Conservation (phyloP, 202 grass and related monocot genomes). For the Brachypodium distachyon region DNA sequence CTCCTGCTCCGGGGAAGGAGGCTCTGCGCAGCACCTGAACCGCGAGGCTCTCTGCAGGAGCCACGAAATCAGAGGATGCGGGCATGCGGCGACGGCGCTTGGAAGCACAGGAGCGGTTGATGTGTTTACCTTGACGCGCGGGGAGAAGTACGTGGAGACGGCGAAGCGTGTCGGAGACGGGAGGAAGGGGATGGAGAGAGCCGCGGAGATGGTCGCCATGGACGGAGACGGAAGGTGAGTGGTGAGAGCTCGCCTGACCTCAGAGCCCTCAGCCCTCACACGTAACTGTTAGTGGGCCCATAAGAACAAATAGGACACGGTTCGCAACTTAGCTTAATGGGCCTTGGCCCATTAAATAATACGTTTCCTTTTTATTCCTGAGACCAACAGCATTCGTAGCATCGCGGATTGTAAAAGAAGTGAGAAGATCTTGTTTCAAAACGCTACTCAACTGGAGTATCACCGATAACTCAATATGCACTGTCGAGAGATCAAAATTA, state of each 20-base stretch:
- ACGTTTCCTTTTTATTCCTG: neutral
- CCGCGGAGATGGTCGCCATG: slow-evolving; percentile 53
- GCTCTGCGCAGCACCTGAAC: slow-evolving; percentile 36
- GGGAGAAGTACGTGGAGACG: neutral
- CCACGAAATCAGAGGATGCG: neutral
- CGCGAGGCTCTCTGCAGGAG: slow-evolving; percentile 11
- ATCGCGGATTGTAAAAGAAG: too few relatives aligned
- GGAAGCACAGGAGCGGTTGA: neutral
- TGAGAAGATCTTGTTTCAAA: too few relatives aligned
- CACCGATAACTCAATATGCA: too few relatives aligned
- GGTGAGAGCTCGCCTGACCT: slow-evolving; percentile 21
- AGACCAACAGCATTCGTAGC: neutral
- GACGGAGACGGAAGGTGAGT: slow-evolving; percentile 20
- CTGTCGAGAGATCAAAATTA: too few relatives aligned
- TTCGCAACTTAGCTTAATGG: neutral
- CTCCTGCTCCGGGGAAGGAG: slow-evolving; percentile 27
- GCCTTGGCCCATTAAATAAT: neutral
- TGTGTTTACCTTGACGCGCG: slow-evolving; percentile 13
- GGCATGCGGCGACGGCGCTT: neutral
- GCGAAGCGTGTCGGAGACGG: slow-evolving; percentile 6
- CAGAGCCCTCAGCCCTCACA: neutral
- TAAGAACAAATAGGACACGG: neutral
- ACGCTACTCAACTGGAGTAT: too few relatives aligned
- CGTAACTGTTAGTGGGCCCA: neutral
- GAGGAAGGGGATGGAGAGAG: slow-evolving; percentile 32